phyloP scores from a whole-genome alignment of 148 eudicot species.

The Chenopodium album region DNA sequence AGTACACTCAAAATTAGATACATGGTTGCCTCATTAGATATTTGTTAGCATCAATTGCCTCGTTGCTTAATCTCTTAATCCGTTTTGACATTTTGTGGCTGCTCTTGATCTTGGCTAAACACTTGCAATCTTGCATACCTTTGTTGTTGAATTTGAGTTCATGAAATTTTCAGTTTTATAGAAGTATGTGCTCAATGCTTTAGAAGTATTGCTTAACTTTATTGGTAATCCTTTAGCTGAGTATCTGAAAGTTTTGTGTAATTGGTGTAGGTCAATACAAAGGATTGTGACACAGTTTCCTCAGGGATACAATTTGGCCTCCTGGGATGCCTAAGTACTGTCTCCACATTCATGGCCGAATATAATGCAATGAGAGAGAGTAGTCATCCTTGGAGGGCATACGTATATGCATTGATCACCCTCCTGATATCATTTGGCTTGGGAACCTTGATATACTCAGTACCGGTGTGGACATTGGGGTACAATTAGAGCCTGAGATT shows the following conservation, averaged over 20 bases:
- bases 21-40: no score
- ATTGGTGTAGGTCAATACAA: slow-evolving; percentile 43
- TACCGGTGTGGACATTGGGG: slow-evolving; percentile 66
- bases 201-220: background rate
- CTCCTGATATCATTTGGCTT: slow-evolving; percentile 48
- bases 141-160: background rate
- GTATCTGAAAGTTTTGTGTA: background rate
- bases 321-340: slow-evolving; percentile 84
- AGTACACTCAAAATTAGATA: no score
- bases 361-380: slow-evolving; percentile 67
- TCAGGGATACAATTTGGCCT: slow-evolving; percentile 72
- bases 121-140: no score
- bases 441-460: slow-evolving; percentile 82
- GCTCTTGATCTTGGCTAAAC: background rate
- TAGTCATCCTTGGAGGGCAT: slow-evolving; percentile 67
- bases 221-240: background rate
- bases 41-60: no score
- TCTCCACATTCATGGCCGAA: slow-evolving; percentile 88
- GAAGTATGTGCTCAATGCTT: background rate
- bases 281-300: slow-evolving; percentile 51
- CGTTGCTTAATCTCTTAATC: no score
- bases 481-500: slow-evolving; percentile 29
- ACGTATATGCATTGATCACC: slow-evolving; percentile 64
- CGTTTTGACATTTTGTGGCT: no score
- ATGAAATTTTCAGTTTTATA: background rate